phyloP scores from a whole-genome alignment of 2,329 filamentous ascomycete species.

The Lachnellula cervina region DNA sequence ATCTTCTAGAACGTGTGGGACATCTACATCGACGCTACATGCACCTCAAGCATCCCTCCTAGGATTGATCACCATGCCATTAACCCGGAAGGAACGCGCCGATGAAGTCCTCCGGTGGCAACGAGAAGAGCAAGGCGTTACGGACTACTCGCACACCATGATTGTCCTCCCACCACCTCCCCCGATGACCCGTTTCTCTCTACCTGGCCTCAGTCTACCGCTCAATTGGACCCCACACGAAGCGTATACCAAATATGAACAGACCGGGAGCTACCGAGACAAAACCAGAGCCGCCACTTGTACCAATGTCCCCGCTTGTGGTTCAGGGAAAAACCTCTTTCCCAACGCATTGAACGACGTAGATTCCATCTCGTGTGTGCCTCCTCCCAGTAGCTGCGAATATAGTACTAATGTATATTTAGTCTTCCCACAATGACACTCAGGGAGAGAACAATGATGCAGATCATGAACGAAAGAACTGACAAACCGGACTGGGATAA shows the following conservation, averaged over 20 bases:
- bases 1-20: too few relatives aligned
- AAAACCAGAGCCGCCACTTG: not conserved
- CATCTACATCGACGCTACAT: too few relatives aligned
- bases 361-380: not conserved
- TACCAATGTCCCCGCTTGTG: not conserved
- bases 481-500: slow-evolving; percentile 26
- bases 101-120: too few relatives aligned
- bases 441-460: slow-evolving; percentile 26
- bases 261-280: not conserved
- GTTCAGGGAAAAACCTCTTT: slow-evolving; percentile 3
- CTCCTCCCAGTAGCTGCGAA: not conserved
- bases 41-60: not conserved
- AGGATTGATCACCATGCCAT: too few relatives aligned
- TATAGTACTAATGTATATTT: not conserved
- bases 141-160: not conserved
- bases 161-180: not conserved
- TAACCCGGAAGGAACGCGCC: too few relatives aligned
- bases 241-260: not conserved
- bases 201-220: slow-evolving; percentile 14
- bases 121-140: too few relatives aligned
- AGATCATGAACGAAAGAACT: slow-evolving; percentile 24
- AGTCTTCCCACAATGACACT: slow-evolving; percentile 6
- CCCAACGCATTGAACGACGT: slow-evolving; percentile 1
- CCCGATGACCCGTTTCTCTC: slow-evolving; percentile 2
- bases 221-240: slow-evolving; percentile 10